Evolutionary conservation across 2,329 filamentous ascomycete species (phyloP), one percentile per base, ranked within the genome.

Genomic region (Pseudogymnoascus sp.): DNA sequence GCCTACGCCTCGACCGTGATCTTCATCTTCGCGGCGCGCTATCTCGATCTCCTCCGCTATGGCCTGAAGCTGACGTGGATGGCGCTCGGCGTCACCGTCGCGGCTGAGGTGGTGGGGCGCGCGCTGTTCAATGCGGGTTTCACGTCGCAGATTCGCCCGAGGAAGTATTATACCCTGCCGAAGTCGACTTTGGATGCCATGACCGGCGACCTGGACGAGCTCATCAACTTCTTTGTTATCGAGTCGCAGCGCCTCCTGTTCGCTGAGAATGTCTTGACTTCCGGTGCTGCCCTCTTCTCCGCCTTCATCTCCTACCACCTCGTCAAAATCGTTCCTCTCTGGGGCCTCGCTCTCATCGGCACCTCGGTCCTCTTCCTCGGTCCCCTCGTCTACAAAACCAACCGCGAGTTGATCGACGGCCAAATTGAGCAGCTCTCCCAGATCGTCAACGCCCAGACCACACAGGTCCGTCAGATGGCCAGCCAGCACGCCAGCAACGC

Each of bases 151-250:
- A 73, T 89, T 69, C 83, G 86, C 68, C 86, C 86, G 61, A 83
- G 80, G 72, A 81, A 82, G 73, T 89, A 89, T 77, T 87, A 86
- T 74, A 87, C 84, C 4, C 74, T 89, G 43, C 81, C 86, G 8
- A 81, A 82, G 67, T 82, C 86, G 68, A 84, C 83, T 6, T 74
- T 89, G 39, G 83, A 89, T 69, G 73, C 75, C 63, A 68, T 86
- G 66, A 81, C 87, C 68, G 83, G 83, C 63, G 86, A 89, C 67
- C 77, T 85, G 41, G 83, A 88, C 70, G 86, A 89, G 75, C 80
- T 89, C 64, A 74, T 86, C 76, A 89, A 89, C 80, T 89, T 89
- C 74, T 85, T 89, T 69, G 79, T 88, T 65, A 87, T 89, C 63
- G 87, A 89, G 77, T 78, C 80, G 60, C 87, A 89, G 78, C 81